phyloP scores from a whole-genome alignment of 257 asterid species.

The Solanum infundibuliforme region DNA sequence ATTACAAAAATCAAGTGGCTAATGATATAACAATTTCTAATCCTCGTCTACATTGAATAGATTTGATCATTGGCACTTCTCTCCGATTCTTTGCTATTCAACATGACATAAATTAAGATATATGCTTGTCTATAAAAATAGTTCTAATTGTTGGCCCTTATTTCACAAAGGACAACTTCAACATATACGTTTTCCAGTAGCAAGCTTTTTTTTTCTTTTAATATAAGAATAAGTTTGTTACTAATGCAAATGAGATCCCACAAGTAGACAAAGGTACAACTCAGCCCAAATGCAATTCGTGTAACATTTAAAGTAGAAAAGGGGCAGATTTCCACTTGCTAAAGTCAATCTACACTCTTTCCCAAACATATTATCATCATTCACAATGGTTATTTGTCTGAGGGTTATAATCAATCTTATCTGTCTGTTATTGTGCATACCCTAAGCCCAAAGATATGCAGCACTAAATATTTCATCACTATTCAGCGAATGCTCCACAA shows the following conservation, averaged over 20 bases:
- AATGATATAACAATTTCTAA: neutral
- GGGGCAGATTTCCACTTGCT: neutral
- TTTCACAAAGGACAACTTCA: neutral
- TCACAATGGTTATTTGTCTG: neutral
- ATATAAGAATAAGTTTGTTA: neutral
- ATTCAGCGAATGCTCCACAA: neutral
- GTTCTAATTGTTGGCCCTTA: neutral
- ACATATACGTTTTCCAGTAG: neutral
- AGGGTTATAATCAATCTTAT: neutral
- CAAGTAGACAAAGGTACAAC: neutral
- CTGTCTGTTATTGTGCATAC: neutral
- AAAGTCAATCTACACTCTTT: neutral
- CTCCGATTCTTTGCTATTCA: neutral
- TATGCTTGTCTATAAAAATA: neutral
- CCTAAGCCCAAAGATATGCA: neutral
- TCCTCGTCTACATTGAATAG: neutral
- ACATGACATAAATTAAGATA: neutral
- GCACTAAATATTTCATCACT: neutral
- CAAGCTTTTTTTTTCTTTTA: neutral
- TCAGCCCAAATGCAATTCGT: neutral
- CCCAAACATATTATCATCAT: neutral
- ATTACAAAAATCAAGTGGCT: neutral
- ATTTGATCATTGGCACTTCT: neutral
- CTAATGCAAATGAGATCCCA: neutral
- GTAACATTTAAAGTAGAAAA: neutral